Conservation (phyloP, 148 eudicot genomes). For the Spergularia bocconei region DNA sequence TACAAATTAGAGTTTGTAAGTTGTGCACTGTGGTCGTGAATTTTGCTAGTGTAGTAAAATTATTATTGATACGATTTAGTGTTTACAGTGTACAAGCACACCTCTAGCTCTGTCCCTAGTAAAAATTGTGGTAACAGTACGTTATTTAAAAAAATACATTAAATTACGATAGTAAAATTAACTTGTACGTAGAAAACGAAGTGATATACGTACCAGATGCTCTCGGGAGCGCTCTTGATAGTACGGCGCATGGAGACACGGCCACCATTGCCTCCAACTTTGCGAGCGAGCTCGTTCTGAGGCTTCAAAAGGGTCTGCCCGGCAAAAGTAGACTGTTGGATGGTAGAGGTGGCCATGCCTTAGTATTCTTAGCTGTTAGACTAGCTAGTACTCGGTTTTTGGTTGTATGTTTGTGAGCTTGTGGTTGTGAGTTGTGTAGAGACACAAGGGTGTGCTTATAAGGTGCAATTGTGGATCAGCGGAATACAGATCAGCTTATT, state of each 20-base stretch:
- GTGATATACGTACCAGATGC: conserved; percentile 59
- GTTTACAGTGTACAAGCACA: too few species aligned
- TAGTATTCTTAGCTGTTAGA: neutral
- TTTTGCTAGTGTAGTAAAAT: too few species aligned
- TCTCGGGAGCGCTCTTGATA: conserved; percentile 57
- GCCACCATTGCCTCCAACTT: conserved; percentile 46
- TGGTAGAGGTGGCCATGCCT: conserved; percentile 46
- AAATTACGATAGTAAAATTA: too few species aligned
- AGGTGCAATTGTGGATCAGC: conserved; percentile 40
- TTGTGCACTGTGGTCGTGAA: too few species aligned
- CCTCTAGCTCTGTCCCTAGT: too few species aligned
- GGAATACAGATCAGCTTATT: conserved; percentile 35
- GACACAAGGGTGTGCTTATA: conserved; percentile 22
- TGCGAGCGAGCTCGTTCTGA: conserved; percentile 43
- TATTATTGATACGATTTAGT: too few species aligned
- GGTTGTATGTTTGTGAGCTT: neutral
- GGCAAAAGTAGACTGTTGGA: conserved; percentile 57
- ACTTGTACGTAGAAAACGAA: too few species aligned
- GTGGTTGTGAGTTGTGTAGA: neutral
- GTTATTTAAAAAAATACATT: too few species aligned
- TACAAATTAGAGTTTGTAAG: too few species aligned
- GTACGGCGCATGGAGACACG: conserved; percentile 62
- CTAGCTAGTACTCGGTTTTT: neutral
- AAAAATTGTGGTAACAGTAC: too few species aligned
- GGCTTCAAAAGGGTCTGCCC: conserved; percentile 50